phyloP scores from a whole-genome alignment of 2,329 filamentous ascomycete species.

The Biscogniauxia mediterranea region DNA sequence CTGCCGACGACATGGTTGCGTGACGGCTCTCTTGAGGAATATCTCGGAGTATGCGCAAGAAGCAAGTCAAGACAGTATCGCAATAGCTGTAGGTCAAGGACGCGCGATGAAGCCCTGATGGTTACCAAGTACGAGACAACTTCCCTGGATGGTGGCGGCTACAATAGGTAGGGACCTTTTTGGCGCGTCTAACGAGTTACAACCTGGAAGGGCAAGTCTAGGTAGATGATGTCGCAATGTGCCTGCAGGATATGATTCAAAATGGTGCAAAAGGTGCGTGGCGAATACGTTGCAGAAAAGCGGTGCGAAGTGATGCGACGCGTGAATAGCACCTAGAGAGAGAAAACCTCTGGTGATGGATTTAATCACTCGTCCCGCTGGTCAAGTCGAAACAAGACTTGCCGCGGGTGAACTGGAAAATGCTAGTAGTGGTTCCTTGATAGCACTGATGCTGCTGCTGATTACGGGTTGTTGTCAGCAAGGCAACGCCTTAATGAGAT shows the following conservation, averaged over 20 bases:
- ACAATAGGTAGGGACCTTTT: slow-evolving; percentile 23
- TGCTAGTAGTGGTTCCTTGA: background rate
- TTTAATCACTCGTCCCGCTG: slow-evolving; percentile 22
- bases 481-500: background rate
- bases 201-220: slow-evolving; percentile 30
- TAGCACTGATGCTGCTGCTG: background rate
- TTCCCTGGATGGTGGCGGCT: slow-evolving; percentile 28
- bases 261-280: slow-evolving; percentile 14
- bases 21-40: slow-evolving; percentile 8
- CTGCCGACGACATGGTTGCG: slow-evolving; percentile 69
- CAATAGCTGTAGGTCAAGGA: slow-evolving; percentile 20
- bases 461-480: background rate
- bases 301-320: slow-evolving; percentile 6
- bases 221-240: slow-evolving; percentile 7
- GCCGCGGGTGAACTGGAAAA: slow-evolving; percentile 10
- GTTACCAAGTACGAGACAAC: slow-evolving; percentile 29
- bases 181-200: slow-evolving; percentile 30
- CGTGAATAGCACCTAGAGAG: slow-evolving; percentile 13
- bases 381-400: slow-evolving; percentile 21
- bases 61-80: slow-evolving; percentile 27
- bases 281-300: slow-evolving; percentile 7
- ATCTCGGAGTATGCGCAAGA: slow-evolving; percentile 24
- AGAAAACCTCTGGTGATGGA: slow-evolving; percentile 14
- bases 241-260: slow-evolving; percentile 4
- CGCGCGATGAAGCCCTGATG: slow-evolving; percentile 22